These are phyloP conservation scores for Eimeria brunetti DNA, from an alignment of 169 alveolate species.

Conservation along the genomic window DNA sequence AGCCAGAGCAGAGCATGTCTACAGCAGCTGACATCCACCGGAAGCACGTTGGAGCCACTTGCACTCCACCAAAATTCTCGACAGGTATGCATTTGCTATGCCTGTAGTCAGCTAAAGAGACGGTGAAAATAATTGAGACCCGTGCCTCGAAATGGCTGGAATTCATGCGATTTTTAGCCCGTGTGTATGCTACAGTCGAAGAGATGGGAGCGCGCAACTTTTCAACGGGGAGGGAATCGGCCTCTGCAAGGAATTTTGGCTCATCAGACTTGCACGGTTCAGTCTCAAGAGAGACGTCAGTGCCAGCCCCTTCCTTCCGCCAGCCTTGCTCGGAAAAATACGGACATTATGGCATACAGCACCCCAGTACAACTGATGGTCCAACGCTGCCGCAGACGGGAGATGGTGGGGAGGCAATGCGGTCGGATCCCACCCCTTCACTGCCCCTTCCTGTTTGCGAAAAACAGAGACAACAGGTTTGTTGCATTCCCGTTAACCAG, in stretches of 20 bases:
- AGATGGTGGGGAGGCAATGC: not conserved
- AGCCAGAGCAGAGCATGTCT: not conserved
- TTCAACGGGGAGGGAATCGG: not conserved
- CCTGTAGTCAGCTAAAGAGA: not conserved
- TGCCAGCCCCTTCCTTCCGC: not conserved
- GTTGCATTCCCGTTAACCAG: not conserved
- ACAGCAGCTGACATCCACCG: not conserved
- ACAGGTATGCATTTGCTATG: slow-evolving; percentile 14
- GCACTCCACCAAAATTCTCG: not conserved
- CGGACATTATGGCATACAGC: not conserved
- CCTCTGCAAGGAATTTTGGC: not conserved
- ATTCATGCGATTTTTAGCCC: not conserved
- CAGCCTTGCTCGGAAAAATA: not conserved
- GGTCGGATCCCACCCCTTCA: not conserved
- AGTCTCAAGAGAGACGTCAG: not conserved
- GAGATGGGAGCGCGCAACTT: not conserved
- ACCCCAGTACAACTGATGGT: not conserved
- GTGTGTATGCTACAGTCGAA: not conserved
- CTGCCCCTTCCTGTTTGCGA: not conserved
- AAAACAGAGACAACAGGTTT: not conserved
- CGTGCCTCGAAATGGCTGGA: not conserved
- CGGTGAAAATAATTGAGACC: not conserved
- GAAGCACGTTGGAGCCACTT: not conserved
- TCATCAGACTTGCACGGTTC: not conserved
- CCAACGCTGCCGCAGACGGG: slow-evolving; percentile 10